Base-by-base conservation (phyloP, 768 basidiomycete species). In the Exidia glandulosa region DNA sequence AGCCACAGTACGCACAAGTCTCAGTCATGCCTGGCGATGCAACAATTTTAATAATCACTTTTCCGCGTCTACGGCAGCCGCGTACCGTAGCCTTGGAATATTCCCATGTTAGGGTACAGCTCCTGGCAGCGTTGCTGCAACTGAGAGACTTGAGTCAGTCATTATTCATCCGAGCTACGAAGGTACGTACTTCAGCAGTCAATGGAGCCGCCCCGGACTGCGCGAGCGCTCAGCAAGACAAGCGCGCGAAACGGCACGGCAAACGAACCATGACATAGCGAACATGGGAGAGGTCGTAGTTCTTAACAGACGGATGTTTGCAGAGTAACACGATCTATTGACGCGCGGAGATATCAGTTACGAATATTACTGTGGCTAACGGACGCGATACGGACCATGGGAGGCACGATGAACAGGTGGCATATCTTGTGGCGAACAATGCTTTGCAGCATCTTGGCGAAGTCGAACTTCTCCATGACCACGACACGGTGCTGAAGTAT, bases 1-100 rank as follows among this genome's bases (percentile, higher is more conserved):
- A 48, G 23, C 9, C 34, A n/a, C 14, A 23, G 47, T 48, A 7
- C 0, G 83, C 82, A 59, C 77, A 76, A 0, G 81, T 76, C 66
- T 88, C 87, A 0, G 87, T 88, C 80, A 85, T 79, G 3, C 86
- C 85, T 87, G 56, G 3, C n/a, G n/a, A n/a, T n/a, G n/a, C n/a
- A n/a, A n/a, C n/a, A 48, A 23, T 7, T 9, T 16, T 48, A 7
- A 16, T 16, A 36, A 16, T 36, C 7, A 36, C 7, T 36, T 36
- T 36, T 16, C 34, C 34, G 7, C 7, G 16, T 16, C 7, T 36
- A 36, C 23, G n/a, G 47, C 47, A n/a, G 47, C 9, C 47, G 9
- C 47, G 9, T 23, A 48, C 47, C 58, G 23, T 59, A 59, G n/a
- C 58, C 58, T 32, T 59, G 58, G 29, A 31, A 30, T 25, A 59